These are phyloP conservation scores for Scorias spongiosa DNA, from an alignment of 2,329 filamentous ascomycete genomes.

Conservation along the genomic window DNA sequence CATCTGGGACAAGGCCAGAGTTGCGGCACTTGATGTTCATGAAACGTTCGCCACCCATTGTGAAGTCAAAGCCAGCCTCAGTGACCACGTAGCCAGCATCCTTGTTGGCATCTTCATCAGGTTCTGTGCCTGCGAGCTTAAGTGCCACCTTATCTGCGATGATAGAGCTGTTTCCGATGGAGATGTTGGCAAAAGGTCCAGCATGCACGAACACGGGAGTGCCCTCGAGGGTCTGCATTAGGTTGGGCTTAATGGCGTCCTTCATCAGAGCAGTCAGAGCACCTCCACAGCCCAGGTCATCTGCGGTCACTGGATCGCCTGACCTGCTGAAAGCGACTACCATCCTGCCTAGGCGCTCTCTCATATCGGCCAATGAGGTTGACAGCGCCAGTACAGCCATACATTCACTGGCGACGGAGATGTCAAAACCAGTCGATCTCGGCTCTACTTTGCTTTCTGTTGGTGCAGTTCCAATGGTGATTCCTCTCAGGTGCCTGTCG, in stretches of 20 bases:
- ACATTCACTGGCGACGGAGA: slow-evolving; percentile 91
- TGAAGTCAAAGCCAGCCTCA: slow-evolving; percentile 97
- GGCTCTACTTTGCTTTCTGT: slow-evolving; percentile 75
- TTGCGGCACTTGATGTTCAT: slow-evolving; percentile 99
- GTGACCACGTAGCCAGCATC: slow-evolving; percentile 91
- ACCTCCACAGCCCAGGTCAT: slow-evolving; percentile 85
- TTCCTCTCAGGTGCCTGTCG: slow-evolving; percentile 77
- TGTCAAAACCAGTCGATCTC: slow-evolving; percentile 88
- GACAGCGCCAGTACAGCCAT: slow-evolving; percentile 96
- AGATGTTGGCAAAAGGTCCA: slow-evolving; percentile 95
- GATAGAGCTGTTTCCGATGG: slow-evolving; percentile 90
- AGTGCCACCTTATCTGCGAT: slow-evolving; percentile 89
- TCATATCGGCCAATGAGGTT: slow-evolving; percentile 74
- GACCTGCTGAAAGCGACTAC: slow-evolving; percentile 75
- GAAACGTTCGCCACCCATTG: slow-evolving; percentile 98
- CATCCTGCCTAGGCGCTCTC: slow-evolving; percentile 87
- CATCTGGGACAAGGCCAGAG: slow-evolving; percentile 81
- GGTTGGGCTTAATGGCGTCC: slow-evolving; percentile 95
- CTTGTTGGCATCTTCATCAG: slow-evolving; percentile 66
- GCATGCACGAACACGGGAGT: slow-evolving; percentile 97
- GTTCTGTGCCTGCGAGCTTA: slow-evolving; percentile 88
- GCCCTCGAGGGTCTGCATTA: slow-evolving; percentile 96
- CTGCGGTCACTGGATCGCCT: slow-evolving; percentile 87
- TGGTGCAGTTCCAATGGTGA: slow-evolving; percentile 74
- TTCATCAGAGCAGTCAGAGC: slow-evolving; percentile 90